These are phyloP conservation scores for Fusarium austroafricanum DNA, from an alignment of 2,329 filamentous ascomycete species.

Conservation along the genomic window DNA sequence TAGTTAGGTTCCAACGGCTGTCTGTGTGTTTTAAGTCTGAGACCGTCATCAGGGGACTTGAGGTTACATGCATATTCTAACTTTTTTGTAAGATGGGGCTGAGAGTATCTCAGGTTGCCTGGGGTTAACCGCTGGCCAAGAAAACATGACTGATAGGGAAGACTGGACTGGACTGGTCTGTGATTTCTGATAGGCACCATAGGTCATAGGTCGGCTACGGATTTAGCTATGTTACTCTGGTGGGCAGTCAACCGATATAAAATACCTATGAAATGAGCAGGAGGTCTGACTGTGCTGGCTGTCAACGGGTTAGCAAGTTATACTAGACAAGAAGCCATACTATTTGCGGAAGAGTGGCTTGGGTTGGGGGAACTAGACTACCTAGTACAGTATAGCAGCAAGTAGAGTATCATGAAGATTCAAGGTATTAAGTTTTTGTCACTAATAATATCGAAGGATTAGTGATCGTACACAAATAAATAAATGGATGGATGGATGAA, in stretches of 20 bases:
- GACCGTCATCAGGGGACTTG: conserved; percentile 22
- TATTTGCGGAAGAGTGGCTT: conserved; percentile 12
- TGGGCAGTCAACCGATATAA: conserved; percentile 18
- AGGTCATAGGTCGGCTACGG: background rate
- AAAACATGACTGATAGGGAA: background rate
- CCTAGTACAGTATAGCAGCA: too few relatives aligned
- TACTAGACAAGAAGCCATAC: conserved; percentile 1
- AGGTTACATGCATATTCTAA: background rate
- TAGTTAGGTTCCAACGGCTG: conserved; percentile 30
- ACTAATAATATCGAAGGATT: background rate
- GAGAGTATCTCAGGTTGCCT: background rate
- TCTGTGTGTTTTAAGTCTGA: conserved; percentile 29
- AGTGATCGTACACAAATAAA: background rate
- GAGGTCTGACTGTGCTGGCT: background rate
- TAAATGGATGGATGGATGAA: background rate
- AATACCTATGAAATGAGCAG: background rate
- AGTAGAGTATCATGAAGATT: background rate
- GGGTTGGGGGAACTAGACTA: background rate
- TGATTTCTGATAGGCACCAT: background rate
- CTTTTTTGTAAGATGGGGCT: background rate
- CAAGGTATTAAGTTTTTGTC: background rate
- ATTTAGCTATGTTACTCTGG: background rate
- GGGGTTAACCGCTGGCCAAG: background rate
- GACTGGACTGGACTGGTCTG: background rate
- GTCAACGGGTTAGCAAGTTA: conserved; percentile 5